Evolutionary conservation across 2,329 filamentous ascomycete genomes (phyloP).

Genomic region (Sporothrix humicola): DNA sequence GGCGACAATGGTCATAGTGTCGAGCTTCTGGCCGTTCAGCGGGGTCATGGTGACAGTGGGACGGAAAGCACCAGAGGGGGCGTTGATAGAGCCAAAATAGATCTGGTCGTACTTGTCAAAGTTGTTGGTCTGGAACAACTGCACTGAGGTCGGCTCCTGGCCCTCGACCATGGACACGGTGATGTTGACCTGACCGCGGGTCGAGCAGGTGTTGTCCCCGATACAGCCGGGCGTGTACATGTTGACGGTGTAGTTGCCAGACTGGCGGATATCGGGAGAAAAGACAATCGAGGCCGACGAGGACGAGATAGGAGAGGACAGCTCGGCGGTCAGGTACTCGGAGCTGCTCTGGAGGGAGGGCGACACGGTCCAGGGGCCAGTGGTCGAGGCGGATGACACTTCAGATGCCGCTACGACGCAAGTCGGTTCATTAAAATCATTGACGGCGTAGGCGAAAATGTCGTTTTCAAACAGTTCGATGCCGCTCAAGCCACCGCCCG

Average conservation of each 20-base stretch:
- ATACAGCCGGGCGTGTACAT: constrained; percentile 92
- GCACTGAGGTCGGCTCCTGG: constrained; percentile 59
- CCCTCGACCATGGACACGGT: constrained; percentile 52
- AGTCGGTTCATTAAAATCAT: constrained; percentile 84
- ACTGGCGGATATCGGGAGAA: constrained; percentile 80
- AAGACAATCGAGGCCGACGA: constrained; percentile 75
- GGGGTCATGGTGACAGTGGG: constrained; percentile 81
- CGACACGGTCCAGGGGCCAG: constrained; percentile 75
- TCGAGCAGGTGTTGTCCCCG: constrained; percentile 76
- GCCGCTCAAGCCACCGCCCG: constrained; percentile 81
- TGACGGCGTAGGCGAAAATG: constrained; percentile 83
- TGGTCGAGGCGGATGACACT: constrained; percentile 69
- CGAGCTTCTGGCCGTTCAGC: constrained; percentile 64
- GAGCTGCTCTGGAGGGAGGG: constrained; percentile 73
- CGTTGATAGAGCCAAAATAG: constrained; percentile 84
- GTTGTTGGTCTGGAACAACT: constrained; percentile 86
- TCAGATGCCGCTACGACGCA: constrained; percentile 68
- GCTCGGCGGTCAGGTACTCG: constrained; percentile 74
- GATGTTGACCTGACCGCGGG: constrained; percentile 81
- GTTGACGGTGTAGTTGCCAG: constrained; percentile 89
- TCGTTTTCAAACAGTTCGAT: constrained; percentile 87
- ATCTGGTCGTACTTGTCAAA: constrained; percentile 97
- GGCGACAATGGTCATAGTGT: constrained; percentile 79
- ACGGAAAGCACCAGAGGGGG: constrained; percentile 72
- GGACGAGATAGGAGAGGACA: constrained; percentile 62